Base-by-base conservation (phyloP, 345 rosid genomes). In the Camelina sativa region DNA sequence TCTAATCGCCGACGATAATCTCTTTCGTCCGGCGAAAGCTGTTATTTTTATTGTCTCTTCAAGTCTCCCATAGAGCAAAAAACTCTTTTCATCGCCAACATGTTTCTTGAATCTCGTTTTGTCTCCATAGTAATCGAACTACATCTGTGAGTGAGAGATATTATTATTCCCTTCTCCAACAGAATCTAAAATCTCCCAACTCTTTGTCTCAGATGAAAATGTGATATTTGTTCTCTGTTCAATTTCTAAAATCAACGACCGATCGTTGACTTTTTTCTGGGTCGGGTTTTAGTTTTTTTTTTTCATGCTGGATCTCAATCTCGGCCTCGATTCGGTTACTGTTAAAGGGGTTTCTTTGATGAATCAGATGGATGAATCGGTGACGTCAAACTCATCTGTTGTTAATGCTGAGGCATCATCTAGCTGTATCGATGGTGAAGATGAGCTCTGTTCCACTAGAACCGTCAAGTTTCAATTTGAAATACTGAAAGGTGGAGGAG, bases 301-400 rank as follows among this genome's bases (percentile, higher is more conserved):
- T 23, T 23, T 66, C 65, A 91, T 93, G 98, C 81, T 93, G 79
- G 98, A 93, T 93, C 96, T 93, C 78, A 89, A 91, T 77, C 87
- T 89, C 28, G 4, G 28, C 28, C 0, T 25, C 28, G 78, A 84
- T 74, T 78, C 61, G 62, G 41, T 62, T 76, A 8, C 59, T 34
- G 61, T 35, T 3, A 56, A 65, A 8, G 55, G 62, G 44, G 51
- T 40, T 69, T 64, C 61, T 16, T 71, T 67, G 74, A 72, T 46
- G 72, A 72, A 51, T 84, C 84, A 65, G 81, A 81, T 86, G 88
- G 85, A 81, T 80, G 90, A 85, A 67, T 87, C 97, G 34, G 98
- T 85, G 59, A 91, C 97, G 32, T 91, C 98, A n/a, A 90, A 87
- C 83, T 92, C 98, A 10, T 90, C 97, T 0, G 72, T 93, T 28